phyloP scores from a whole-genome alignment of 306 rosid species.

The Medicago lupulina region DNA sequence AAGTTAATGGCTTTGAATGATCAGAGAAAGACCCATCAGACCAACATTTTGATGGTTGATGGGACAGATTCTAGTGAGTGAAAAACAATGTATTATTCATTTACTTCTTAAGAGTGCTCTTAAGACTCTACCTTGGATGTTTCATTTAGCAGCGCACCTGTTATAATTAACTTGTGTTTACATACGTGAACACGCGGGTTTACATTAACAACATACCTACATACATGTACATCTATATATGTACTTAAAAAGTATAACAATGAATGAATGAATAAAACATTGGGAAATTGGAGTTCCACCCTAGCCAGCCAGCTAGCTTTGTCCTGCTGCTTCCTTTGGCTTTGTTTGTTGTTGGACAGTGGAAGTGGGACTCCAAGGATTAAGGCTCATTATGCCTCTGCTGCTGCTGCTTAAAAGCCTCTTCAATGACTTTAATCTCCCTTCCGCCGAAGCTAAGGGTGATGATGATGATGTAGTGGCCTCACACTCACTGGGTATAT shows the following conservation, averaged over 20 bases:
- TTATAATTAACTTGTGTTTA: too few species aligned
- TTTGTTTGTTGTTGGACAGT: conserved; percentile 52
- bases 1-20: too few species aligned
- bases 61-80: too few species aligned
- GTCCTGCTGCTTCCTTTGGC: conserved; percentile 42
- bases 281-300: neutral
- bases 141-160: too few species aligned
- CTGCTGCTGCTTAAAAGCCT: conserved; percentile 71
- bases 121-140: too few species aligned
- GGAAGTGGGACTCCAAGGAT: conserved; percentile 66
- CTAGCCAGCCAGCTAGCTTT: conserved; percentile 38
- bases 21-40: too few species aligned
- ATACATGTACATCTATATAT: neutral
- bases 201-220: neutral
- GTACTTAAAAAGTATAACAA: neutral
- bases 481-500: conserved; percentile 55
- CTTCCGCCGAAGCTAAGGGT: conserved; percentile 26
- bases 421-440: conserved; percentile 69
- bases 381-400: conserved; percentile 39
- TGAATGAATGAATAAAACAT: neutral
- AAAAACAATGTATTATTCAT: too few species aligned
- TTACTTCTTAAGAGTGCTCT: too few species aligned
- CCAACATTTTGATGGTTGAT: too few species aligned
- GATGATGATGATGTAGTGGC: conserved; percentile 41
- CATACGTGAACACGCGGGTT: too few species aligned